Evolutionary conservation across 441 rosid species (phyloP).

Genomic region (Pelargonium citronellum): DNA sequence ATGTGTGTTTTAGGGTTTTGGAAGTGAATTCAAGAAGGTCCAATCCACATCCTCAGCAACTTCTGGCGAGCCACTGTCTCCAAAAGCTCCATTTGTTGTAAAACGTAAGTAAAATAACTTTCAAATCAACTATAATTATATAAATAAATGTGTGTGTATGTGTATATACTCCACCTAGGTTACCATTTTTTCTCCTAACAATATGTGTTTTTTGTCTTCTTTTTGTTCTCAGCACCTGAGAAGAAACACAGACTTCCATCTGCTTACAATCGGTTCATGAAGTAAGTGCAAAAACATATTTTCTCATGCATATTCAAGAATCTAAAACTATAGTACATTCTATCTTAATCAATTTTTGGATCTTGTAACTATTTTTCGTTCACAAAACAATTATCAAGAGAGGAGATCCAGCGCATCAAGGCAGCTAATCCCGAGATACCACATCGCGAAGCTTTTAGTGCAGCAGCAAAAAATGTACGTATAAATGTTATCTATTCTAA

Average conservation of each 20-base stretch:
- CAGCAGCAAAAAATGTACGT: conserved; percentile 90
- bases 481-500: too few species aligned
- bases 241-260: conserved; percentile 99
- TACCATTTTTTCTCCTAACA: too few species aligned
- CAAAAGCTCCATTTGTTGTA: conserved; percentile 78
- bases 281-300: conserved; percentile 34
- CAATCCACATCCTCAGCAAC: conserved; percentile 67
- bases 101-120: conserved; percentile 45
- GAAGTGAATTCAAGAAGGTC: conserved; percentile 53
- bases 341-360: too few species aligned
- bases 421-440: conserved; percentile 92
- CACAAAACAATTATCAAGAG: conserved; percentile 36
- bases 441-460: conserved; percentile 91
- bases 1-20: conserved; percentile 41
- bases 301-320: background rate
- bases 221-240: conserved; percentile 66
- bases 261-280: conserved; percentile 96
- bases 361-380: background rate
- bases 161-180: too few species aligned
- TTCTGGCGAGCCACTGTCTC: conserved; percentile 72
- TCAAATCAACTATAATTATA: background rate
- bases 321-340: background rate
- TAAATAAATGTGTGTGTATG: too few species aligned
- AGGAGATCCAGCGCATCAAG: conserved; percentile 97
- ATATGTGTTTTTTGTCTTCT: background rate